Evolutionary conservation across 2,329 filamentous ascomycete species (phyloP).

Genomic region (Chaetomiaceae sp.): DNA sequence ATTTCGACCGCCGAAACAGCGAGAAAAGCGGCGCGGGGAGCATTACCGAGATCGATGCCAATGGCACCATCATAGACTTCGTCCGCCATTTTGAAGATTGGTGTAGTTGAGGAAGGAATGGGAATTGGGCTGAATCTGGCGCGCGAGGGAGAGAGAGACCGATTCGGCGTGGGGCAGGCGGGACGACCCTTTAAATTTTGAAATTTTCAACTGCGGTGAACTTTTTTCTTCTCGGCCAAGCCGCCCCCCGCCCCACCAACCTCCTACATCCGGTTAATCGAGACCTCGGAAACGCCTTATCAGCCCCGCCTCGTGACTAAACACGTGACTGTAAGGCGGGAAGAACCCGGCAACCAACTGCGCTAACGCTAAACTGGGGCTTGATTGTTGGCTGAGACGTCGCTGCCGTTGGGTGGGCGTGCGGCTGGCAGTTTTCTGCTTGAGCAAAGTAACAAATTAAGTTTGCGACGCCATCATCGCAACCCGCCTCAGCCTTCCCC

Average conservation of each 20-base stretch:
- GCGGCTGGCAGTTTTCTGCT: slow-evolving; percentile 20
- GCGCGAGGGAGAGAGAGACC: slow-evolving; percentile 21
- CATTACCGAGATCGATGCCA: slow-evolving; percentile 97
- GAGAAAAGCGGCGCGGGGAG: slow-evolving; percentile 25
- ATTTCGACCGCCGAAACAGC: background rate
- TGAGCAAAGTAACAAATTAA: slow-evolving; percentile 1
- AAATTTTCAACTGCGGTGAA: slow-evolving; percentile 27
- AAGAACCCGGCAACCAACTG: background rate
- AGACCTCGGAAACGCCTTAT: slow-evolving; percentile 14
- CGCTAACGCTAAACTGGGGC: slow-evolving; percentile 6
- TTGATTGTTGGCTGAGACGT: slow-evolving; percentile 10
- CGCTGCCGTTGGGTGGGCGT: slow-evolving; percentile 13
- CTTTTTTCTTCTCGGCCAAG: slow-evolving; percentile 24
- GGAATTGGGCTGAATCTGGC: slow-evolving; percentile 26
- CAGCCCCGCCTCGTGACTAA: slow-evolving; percentile 15
- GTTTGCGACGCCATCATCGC: slow-evolving; percentile 17
- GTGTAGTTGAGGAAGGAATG: slow-evolving; percentile 17
- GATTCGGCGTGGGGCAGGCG: slow-evolving; percentile 26
- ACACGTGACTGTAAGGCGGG: slow-evolving; percentile 17
- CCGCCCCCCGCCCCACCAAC: slow-evolving; percentile 22
- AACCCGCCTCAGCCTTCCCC: background rate
- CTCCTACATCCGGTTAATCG: slow-evolving; percentile 11
- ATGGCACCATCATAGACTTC: slow-evolving; percentile 99
- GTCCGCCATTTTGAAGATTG: slow-evolving; percentile 73
- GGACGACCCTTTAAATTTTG: slow-evolving; percentile 25